A percentile compares a stretch with the other conserved stretches of the same genome.
These are phyloP conservation scores for Cubamyces sp. DNA, from an alignment of 768 basidiomycete species.

Conservation along the genomic window DNA sequence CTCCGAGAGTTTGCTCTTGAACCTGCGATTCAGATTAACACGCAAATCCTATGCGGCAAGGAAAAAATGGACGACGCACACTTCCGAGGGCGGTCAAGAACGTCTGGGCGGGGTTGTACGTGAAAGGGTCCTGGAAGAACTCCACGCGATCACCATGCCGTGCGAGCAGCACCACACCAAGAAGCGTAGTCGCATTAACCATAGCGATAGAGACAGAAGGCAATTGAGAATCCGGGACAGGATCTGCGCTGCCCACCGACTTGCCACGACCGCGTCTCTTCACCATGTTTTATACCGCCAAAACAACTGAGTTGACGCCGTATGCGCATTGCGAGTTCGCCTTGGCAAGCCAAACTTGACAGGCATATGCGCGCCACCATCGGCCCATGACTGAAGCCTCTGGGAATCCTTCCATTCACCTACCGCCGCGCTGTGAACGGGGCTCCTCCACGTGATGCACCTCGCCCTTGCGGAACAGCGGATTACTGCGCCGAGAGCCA, in stretches of 20 bases:
- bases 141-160: constrained; percentile 33
- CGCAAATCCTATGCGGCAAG: background rate
- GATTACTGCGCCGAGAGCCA: too few species aligned
- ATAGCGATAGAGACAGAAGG: background rate
- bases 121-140: constrained; percentile 34
- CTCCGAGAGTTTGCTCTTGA: constrained; percentile 49
- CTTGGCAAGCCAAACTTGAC: too few species aligned
- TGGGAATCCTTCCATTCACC: too few species aligned
- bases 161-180: constrained; percentile 29
- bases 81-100: constrained; percentile 30
- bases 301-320: too few species aligned
- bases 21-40: constrained; percentile 2
- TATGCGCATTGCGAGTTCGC: too few species aligned
- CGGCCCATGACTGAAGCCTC: too few species aligned
- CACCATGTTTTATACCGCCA: background rate
- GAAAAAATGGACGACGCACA: constrained; percentile 12
- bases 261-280: too few species aligned
- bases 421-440: too few species aligned
- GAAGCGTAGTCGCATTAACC: constrained; percentile 20
- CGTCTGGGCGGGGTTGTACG: constrained; percentile 28
- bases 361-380: too few species aligned
- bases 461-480: too few species aligned
- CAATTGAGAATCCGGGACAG: background rate
- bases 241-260: background rate
- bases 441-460: too few species aligned